phyloP scores from a whole-genome alignment of 2,329 filamentous ascomycete genomes.

The Neocucurbitaria cava region DNA sequence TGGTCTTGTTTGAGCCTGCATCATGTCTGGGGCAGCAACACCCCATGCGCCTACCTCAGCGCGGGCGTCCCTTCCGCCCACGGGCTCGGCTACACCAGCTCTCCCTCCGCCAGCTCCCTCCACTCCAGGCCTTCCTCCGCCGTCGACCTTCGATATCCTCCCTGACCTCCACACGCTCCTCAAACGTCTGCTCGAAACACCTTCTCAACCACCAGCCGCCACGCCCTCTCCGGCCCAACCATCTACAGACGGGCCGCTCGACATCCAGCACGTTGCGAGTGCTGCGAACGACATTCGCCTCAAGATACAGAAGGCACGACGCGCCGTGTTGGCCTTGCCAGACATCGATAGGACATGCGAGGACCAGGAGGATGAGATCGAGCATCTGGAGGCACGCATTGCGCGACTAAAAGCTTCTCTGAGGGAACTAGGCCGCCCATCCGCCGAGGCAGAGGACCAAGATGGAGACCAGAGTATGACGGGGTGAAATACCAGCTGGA shows the following conservation, averaged over 20 bases:
- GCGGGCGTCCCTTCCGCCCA: constrained; percentile 42
- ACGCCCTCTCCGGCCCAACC: constrained; percentile 34
- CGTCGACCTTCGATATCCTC: constrained; percentile 84
- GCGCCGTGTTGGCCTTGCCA: constrained; percentile 69
- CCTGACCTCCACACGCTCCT: constrained; percentile 82
- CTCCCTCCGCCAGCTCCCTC: constrained; percentile 27
- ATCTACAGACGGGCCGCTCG: constrained; percentile 52
- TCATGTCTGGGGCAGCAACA: constrained; percentile 44
- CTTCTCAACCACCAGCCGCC: constrained; percentile 41
- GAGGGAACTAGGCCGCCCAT: constrained; percentile 37
- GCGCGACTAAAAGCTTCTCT: constrained; percentile 61
- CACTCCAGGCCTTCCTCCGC: constrained; percentile 70
- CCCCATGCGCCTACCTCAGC: constrained; percentile 42
- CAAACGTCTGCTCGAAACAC: constrained; percentile 69
- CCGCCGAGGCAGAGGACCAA: constrained; percentile 24
- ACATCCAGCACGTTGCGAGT: constrained; percentile 78
- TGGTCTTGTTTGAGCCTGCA: constrained; percentile 12
- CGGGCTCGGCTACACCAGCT: constrained; percentile 37
- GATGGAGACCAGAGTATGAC: constrained; percentile 46
- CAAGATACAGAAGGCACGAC: constrained; percentile 79
- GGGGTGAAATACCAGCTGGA: constrained; percentile 37
- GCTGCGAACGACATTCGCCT: constrained; percentile 82
- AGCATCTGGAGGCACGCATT: constrained; percentile 69
- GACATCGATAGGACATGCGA: constrained; percentile 71
- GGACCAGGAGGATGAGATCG: constrained; percentile 76